These are phyloP conservation scores for Leccinum insolens DNA, from an alignment of 1,284 basidiomycete genomes.

Conservation along the genomic window DNA sequence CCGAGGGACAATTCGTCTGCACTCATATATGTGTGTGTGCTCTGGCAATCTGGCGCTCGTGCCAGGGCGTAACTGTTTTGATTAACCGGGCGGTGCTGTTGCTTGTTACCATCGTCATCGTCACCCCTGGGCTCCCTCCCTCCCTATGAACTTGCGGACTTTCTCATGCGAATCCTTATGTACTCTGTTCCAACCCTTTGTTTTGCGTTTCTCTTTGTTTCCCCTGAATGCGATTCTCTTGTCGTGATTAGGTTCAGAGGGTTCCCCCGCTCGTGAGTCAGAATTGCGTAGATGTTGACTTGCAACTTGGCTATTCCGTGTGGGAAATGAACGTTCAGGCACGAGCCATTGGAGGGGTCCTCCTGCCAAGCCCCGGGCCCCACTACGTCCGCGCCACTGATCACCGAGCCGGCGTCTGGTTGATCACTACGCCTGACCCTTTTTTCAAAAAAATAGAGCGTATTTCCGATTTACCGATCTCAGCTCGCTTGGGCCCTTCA, in stretches of 20 bases:
- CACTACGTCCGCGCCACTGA: not conserved
- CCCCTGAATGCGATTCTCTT: constrained; percentile 15
- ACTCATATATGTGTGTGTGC: constrained; percentile 15
- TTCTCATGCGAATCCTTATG: constrained; percentile 30
- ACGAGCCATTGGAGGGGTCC: not conserved
- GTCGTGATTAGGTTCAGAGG: constrained; percentile 5
- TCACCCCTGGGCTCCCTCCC: constrained; percentile 8
- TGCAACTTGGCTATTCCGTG: not conserved
- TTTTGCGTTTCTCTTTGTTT: not conserved
- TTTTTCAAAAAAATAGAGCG: not conserved
- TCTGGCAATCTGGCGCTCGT: constrained; percentile 22
- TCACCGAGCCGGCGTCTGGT: not conserved
- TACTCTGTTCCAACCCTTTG: constrained; percentile 21
- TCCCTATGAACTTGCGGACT: constrained; percentile 27
- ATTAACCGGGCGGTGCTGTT: constrained; percentile 20
- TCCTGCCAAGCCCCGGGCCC: not conserved
- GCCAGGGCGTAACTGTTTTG: constrained; percentile 24
- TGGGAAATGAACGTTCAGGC: not conserved
- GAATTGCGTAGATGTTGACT: constrained; percentile 8
- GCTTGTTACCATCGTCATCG: constrained; percentile 13
- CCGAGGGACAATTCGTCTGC: constrained; percentile 29
- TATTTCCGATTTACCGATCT: not conserved
- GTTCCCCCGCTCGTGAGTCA: constrained; percentile 21
- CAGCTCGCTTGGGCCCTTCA: not conserved
- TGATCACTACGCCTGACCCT: not conserved